Base-by-base conservation (phyloP, 495 filamentous ascomycete genomes). In the Mycothermus thermophilus region DNA sequence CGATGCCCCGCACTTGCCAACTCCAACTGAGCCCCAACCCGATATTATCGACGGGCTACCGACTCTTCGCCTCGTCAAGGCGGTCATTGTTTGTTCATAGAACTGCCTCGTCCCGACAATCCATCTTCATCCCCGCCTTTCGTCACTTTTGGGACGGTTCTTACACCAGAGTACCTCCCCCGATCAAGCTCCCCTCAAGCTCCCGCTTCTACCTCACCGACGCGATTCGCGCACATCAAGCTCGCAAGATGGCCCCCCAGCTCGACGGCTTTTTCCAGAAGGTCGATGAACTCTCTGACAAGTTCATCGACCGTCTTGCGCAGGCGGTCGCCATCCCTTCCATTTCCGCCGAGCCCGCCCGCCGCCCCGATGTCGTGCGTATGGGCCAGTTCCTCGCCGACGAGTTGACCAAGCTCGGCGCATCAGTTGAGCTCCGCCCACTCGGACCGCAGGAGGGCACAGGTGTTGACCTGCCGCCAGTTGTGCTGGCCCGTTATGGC, bases 281-380 rank as follows among this genome's bases (percentile, higher is more conserved):
- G 77, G 90, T 97, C 32, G 87, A 97, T 59, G 56, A 55, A 41
- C 64, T 92, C 50, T 72, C 81, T 16, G 76, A 75, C 43, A 59
- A 68, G 46, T 97, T 96, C 68, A 93, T 96, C 52, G 78, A 93
- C 42, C 82, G 92, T 66, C 74, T 97, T 33, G 70, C 81, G 44
- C 74, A 83, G 57, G 90, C 90, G 28, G 88, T 99, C 38, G 86
- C 86, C 26, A 99, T 99, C 41, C 90, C 92, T 4, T 96, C 90
- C 28, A 62, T 99, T 46, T 95, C 87, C 13, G 82, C 88, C 2
- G 86, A 94, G 38, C 83, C 88, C 46, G 77, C 77, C 44, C 78
- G 84, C 51, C 74, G 90, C 25, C 76, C 71, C 38, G 82, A 95
- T 67, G 90, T 97, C 39, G 72, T 97, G 50, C 77, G 84, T 71